Base-by-base conservation (phyloP, 2,329 filamentous ascomycete genomes). In the Acrocalymma vagum region DNA sequence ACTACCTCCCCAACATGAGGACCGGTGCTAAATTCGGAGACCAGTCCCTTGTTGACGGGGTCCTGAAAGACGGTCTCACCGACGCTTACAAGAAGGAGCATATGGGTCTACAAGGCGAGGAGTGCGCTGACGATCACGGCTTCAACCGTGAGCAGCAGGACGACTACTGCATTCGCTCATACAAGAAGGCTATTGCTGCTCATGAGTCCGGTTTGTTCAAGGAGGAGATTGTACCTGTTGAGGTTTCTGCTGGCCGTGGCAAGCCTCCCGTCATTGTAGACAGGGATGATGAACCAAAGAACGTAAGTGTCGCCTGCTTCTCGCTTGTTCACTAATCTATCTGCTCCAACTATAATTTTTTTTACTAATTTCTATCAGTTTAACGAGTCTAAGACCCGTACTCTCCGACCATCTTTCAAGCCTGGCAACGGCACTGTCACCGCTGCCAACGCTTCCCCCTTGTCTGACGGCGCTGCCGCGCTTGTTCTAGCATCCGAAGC, bases 61-160 rank as follows among this genome's bases (percentile, higher is more conserved):
- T 99, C 54, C 82, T 96, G 64, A 92, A 92, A 79, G 94, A 99
- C 67, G 94, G 94, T 55, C 81, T 99, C 57, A 95, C 88, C 36
- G 94, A 99, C 70, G 90, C 90, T 51, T 96, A 94, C 75, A 91
- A 91, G 77, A 87, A 94, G 75, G 88, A 97, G 73, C 91, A 96
- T 74, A 99, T 99, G 94, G 94, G 94, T 62, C 74, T 99, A 41
- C 83, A 88, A 63, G 94, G 81, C 46, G 94, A 99, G 80, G 88
- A 96, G 65, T 99, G 94, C 75, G 89, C 91, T 41, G 73, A 82
- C 41, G 92, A 96, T 63, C 83, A 97, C 75, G 80, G 76, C 48
- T 84, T 99, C 74, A 82, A 80, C 65, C 86, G 94, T 58, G 88
- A 93, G 74, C 79, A 87, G 60, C 93, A 96, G 78, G 94, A 99